Evolutionary conservation across 176 grass and related monocot genomes (phyloP), one percentile per base, ranked within the genome.

Genomic region (Dendrocalamus sinicus): DNA sequence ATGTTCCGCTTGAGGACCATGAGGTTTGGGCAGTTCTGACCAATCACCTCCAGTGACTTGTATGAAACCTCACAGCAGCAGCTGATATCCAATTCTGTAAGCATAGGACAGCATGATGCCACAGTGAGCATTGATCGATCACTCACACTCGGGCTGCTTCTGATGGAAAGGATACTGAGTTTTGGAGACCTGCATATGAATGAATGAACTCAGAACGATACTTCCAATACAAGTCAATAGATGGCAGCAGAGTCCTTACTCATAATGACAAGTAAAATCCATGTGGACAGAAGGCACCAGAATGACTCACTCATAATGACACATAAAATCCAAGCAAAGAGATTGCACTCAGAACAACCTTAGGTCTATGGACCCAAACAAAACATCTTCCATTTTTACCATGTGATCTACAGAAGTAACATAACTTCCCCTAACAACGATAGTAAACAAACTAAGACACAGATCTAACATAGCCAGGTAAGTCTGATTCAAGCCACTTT

Each of bases 51-150:
- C 6, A 98, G 80, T 46, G 96, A 89, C 39, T 83, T 90, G 84
- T 86, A 94, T 58, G 96, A 92, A 67, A 95, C 85, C 62, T 95
- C 90, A 55, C 95, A 91, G 75, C 93, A 95, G 73, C 95, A 92
- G 93, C 96, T 95, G 63, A 98, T 91, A 78, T 92, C 96, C 81
- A 96, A 87, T 84, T 98, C 92, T 20, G 77, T 80, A 45, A 98
- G 92, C 75, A 91, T 82, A 37, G 20, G 78, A 51, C 96, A 96
- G 71, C 77, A 88, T 52, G 79, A 71, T 51, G 90, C 91, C 60
- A 95, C 70, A 83, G 66, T 89, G 53, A 89, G 55, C 84, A 98
- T 89, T 15, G 91, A 92, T 81, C 50, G 51, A 80, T 98, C 89
- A 22, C 80, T 92, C 83, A 98, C 45, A 64, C 86, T 63, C 0